Percentiles rank a stretch among this genome's conserved stretches.
Evolutionary conservation across 148 eudicot species (phyloP).

Genomic region (Chenopodium formosanum): DNA sequence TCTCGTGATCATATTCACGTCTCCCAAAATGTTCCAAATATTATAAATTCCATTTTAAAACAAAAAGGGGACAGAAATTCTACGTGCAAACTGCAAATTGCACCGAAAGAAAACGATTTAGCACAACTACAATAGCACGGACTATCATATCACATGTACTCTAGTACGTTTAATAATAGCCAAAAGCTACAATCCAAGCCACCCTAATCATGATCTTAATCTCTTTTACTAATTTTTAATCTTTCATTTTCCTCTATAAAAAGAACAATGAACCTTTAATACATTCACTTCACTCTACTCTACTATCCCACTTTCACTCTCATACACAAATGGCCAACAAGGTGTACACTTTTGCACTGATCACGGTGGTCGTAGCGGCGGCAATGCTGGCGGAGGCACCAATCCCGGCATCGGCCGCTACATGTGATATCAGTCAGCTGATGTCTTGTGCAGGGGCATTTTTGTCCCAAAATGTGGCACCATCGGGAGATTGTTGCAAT

Average conservation of each 20-base stretch:
- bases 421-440: slow-evolving; percentile 4
- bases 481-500: slow-evolving; percentile 7
- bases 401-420: not conserved
- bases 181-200: not conserved
- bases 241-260: not conserved
- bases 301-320: not conserved
- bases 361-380: not conserved
- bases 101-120: slow-evolving; percentile 7
- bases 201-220: not conserved
- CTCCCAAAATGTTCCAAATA: too few relatives aligned
- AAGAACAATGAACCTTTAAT: too few relatives aligned
- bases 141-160: not conserved
- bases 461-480: not conserved
- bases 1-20: too few relatives aligned
- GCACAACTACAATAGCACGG: not conserved
- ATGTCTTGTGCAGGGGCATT: slow-evolving; percentile 15
- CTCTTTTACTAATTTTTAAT: not conserved
- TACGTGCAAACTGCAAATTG: not conserved
- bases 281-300: too few relatives aligned
- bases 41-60: not conserved
- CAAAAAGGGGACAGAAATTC: not conserved
- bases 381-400: slow-evolving; percentile 1
- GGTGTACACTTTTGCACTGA: not conserved
- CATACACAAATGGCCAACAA: slow-evolving; percentile 9
- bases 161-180: not conserved